Conservation (phyloP, 371 early-diverging fungal genomes). For the Actinomucor elegans region DNA sequence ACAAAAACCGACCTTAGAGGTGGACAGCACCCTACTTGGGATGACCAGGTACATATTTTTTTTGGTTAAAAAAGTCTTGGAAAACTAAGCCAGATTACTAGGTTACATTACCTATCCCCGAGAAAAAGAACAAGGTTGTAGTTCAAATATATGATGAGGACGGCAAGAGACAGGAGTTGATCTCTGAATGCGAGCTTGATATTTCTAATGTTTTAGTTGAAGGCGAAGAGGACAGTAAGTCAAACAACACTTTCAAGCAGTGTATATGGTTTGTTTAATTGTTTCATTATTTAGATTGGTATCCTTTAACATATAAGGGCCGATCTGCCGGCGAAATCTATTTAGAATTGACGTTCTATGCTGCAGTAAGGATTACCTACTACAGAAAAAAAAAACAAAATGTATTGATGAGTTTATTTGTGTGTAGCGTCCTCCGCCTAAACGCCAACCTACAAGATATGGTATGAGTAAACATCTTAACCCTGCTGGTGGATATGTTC, state of each 20-base stretch:
- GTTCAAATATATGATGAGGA: constrained; percentile 53
- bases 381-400: neutral
- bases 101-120: constrained; percentile 47
- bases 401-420: neutral
- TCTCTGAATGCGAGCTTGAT: constrained; percentile 67
- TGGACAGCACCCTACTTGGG: constrained; percentile 53
- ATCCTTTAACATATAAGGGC: constrained; percentile 50
- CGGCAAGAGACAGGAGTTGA: constrained; percentile 54
- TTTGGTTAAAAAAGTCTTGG: neutral
- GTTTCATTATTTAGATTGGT: constrained; percentile 50
- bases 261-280: neutral
- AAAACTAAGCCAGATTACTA: neutral
- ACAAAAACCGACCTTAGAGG: constrained; percentile 50
- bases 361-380: constrained; percentile 53
- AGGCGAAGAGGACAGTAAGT: constrained; percentile 69
- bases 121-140: constrained; percentile 37
- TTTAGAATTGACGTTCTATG: constrained; percentile 60
- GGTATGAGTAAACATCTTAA: constrained; percentile 20
- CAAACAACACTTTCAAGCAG: neutral
- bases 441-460: constrained; percentile 43
- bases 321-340: constrained; percentile 55
- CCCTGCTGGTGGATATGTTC: constrained; percentile 17
- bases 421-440: constrained; percentile 41
- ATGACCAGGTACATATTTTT: constrained; percentile 48
- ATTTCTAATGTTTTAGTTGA: constrained; percentile 56